Base-by-base conservation (phyloP, 345 rosid species). In the Lepidium aucheri region DNA sequence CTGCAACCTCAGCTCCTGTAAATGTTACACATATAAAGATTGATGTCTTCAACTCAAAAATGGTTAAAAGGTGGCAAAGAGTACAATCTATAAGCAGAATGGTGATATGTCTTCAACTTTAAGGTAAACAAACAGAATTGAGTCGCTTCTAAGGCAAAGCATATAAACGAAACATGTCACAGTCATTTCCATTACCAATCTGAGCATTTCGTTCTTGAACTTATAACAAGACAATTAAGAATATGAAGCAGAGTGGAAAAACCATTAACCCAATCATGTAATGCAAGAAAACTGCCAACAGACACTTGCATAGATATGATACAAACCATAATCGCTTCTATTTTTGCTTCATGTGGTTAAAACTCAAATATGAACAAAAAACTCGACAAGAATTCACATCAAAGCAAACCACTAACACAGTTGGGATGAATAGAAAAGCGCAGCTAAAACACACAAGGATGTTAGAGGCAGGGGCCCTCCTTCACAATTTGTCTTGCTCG, bases 1-100 rank as follows among this genome's bases (percentile, higher is more conserved):
- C 97, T 7, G 96, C 99, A 26, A 90, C 99, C 80, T 94, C 99
- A 12, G 97, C 96, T 52, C 97, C 99, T 90, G 82, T 76, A 72
- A 17, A 41, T 20, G 59, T 5, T 5, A 51, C 7, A 68, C 41
- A 40, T 8, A 30, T 12, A 51, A 18, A 24, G 35, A 64, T n/a
- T 47, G 33, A n/a, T n/a, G n/a, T n/a, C n/a, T 24, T 10, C 16
- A 42, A 10, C 24, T 36, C 9, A 7, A 2, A 42, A 60, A 39
- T 40, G 17, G 36, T 38, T 38, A 3, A 3, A 11, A 49, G 7
- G 16, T 14, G 26, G 0, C 58, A 24, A 22, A 35, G 11, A 22
- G 16, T 28, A 14, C 6, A 42, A 9, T 32, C 14, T 13, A 53
- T 7, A 32, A 42, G 15, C 16, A 26, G 36, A 39, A 26, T 14